Base-by-base conservation (phyloP, 2,329 filamentous ascomycete species). In the Acarospora socialis region DNA sequence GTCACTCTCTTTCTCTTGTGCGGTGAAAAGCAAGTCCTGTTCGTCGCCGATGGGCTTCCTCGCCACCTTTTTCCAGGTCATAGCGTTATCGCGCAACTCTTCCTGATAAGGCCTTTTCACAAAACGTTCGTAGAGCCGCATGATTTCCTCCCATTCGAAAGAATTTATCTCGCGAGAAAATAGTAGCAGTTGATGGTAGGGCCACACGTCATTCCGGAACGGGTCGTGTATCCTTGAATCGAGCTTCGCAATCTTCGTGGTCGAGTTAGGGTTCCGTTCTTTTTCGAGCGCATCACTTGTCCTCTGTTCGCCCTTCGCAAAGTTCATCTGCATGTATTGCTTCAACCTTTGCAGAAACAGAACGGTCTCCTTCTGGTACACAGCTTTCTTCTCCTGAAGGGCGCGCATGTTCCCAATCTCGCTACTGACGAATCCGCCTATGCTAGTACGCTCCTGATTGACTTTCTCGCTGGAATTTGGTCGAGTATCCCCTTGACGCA, bases 371-470 rank as follows among this genome's bases (percentile, higher is more conserved):
- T 73, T 66, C 35, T 77, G 65, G 48, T 94, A 98, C 50, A 82
- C 77, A 41, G 92, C 80, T 53, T 84, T 90, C 68, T 93, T 94
- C 54, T 95, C 84, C 45, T 84, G 81, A 16, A 98, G 73, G 23
- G 92, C 86, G 33, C 81, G 76, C 87, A 98, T 95, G 44, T 82
- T 78, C 20, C 81, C 67, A 30, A 77, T 58, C 39, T 74, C 82
- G 40, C 78, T 83, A 47, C 83, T 80, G 31, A 70, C 76, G 45
- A 80, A 75, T 8, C 79, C 70, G 4, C 65, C 56, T 32, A 63
- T 46, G 27, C 54, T 57, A 28, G 27, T 34, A 36, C 30, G 42
- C 40, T 38, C 38, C 30, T 42, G 64, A 16, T 57, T 55, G 8
- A 57, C 50, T 32, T 65, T 62, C 31, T 60, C 56, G n/a, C 47